A percentile compares a stretch with the other conserved stretches of the same genome.
Conservation (phyloP, 2,329 filamentous ascomycete genomes). For the Epichloe festucae region DNA sequence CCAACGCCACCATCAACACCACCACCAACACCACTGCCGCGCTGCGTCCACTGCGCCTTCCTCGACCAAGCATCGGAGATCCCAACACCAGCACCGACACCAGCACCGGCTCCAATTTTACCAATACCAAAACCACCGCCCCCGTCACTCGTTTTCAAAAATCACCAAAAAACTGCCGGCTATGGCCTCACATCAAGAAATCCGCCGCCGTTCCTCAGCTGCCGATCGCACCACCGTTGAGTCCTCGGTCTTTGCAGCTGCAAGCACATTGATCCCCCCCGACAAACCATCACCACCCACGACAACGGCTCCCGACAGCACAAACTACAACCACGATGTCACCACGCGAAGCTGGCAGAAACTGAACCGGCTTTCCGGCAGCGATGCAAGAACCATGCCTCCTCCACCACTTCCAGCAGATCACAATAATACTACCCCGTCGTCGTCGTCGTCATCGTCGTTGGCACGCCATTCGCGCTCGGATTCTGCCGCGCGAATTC, state of each 20-base stretch:
- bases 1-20: not conserved
- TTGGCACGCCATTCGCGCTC: slow-evolving; percentile 35
- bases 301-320: slow-evolving; percentile 3
- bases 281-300: slow-evolving; percentile 5
- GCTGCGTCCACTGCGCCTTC: slow-evolving; percentile 24
- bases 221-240: slow-evolving; percentile 22
- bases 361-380: not conserved
- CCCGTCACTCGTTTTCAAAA: slow-evolving; percentile 8
- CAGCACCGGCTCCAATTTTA: slow-evolving; percentile 14
- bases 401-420: slow-evolving; percentile 24
- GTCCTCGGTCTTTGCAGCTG: slow-evolving; percentile 10
- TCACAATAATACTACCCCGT: slow-evolving; percentile 26
- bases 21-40: not conserved
- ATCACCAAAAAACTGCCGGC: slow-evolving; percentile 14
- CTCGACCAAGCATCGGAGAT: slow-evolving; percentile 22
- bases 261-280: slow-evolving; percentile 11
- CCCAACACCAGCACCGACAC: not conserved
- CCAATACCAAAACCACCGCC: not conserved
- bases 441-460: slow-evolving; percentile 21
- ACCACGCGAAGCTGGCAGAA: not conserved
- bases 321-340: not conserved
- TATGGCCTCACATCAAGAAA: slow-evolving; percentile 25
- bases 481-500: slow-evolving; percentile 39
- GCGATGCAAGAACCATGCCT: slow-evolving; percentile 16
- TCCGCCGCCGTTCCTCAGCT: slow-evolving; percentile 27